Conservation (phyloP, 2,329 filamentous ascomycete species). For the Xylogone sp. region DNA sequence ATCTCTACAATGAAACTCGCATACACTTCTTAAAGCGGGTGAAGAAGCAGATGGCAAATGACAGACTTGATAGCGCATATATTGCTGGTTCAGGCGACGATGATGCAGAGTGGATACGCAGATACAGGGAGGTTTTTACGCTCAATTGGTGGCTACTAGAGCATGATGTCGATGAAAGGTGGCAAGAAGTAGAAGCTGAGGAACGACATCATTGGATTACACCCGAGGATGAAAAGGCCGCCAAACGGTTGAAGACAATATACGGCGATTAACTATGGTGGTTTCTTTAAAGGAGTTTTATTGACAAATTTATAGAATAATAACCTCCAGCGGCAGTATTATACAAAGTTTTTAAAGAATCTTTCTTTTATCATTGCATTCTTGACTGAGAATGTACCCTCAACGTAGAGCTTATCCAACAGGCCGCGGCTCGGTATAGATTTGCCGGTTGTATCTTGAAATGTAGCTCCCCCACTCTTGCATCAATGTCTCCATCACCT, state of each 20-base stretch:
- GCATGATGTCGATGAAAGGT: constrained; percentile 1
- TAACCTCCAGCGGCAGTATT: too few relatives aligned
- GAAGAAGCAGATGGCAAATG: background rate
- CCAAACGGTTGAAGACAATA: background rate
- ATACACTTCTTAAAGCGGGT: background rate
- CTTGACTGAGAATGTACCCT: too few relatives aligned
- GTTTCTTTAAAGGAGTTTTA: too few relatives aligned
- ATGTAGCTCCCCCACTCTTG: background rate
- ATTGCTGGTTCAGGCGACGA: background rate
- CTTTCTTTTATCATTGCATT: too few relatives aligned
- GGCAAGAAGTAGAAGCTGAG: background rate
- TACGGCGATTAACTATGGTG: background rate
- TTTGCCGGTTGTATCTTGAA: too few relatives aligned
- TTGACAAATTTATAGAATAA: too few relatives aligned
- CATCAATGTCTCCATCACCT: background rate
- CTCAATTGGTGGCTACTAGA: constrained; percentile 1
- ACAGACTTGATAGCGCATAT: background rate
- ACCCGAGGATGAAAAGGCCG: background rate
- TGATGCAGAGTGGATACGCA: background rate
- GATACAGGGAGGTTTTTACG: background rate
- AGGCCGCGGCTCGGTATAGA: too few relatives aligned
- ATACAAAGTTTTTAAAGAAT: too few relatives aligned
- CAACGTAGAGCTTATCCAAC: too few relatives aligned
- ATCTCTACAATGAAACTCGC: background rate
- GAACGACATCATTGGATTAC: background rate